Evolutionary conservation across 345 rosid species (phyloP), one percentile per base, ranked within the genome.

Genomic region (Syzygium aromaticum): DNA sequence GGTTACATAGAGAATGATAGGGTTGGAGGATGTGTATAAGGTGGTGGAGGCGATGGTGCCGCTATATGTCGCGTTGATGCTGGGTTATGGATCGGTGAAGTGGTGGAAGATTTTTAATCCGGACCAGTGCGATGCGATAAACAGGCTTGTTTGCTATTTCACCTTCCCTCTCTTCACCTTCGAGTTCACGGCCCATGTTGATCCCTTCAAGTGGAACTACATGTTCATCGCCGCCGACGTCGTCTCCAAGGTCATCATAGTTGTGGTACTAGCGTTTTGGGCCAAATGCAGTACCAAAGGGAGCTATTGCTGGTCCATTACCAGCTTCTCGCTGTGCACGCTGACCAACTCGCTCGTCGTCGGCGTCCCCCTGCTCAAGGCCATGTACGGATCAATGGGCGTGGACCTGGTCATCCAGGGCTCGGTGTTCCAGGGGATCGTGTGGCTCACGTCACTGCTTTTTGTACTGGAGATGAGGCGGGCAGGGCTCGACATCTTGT

Each of bases 81-180:
- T 98, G 40, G 99, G 99, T 19, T 98, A 98, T 28, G 99, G 97
- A 9, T 98, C 99, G 5, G 97, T 98, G 46, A 94, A 89, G 86
- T 98, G 99, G 99, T 98, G 99, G 99, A 88, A 89, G 14, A 91
- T 98, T 14, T 94, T 98, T 85, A 92, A 91, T 1, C 92, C 91
- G 3, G 99, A 98, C 6, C 97, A 98, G 89, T 92, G 98, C 28
- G 96, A 93, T 10, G 98, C 99, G 10, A 90, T 98, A 25, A 98
- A 94, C 92, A 92, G 92, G 8, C 89, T 98, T 0, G 98, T 95
- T 27, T 95, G 94, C 88, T 98, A 92, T 64, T 98, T 98, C 92
- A 96, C 99, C 53, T 90, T 96, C 51, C 99, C 99, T 2, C 92
- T 98, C 49, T 96, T 96, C 92, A 90, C 97, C 86, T 90, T 95